Evolutionary conservation across 1,284 basidiomycete genomes (phyloP).

Genomic region (Singerocomus inundabilis): DNA sequence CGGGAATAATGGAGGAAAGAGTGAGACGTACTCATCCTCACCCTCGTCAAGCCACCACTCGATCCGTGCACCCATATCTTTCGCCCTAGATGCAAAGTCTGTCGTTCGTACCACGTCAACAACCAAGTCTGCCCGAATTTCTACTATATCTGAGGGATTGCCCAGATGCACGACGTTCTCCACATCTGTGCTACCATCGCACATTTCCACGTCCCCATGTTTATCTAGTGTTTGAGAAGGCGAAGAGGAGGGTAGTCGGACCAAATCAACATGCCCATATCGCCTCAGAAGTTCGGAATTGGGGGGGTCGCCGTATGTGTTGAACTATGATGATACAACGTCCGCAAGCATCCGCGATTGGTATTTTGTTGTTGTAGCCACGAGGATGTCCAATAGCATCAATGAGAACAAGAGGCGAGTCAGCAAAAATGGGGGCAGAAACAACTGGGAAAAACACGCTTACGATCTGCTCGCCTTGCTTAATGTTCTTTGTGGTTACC

Average conservation of each 20-base stretch:
- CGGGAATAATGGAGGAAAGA: constrained; percentile 12
- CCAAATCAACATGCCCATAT: constrained; percentile 90
- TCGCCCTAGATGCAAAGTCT: constrained; percentile 13
- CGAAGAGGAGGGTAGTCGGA: constrained; percentile 44
- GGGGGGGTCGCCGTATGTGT: constrained; percentile 94
- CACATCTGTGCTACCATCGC: not conserved
- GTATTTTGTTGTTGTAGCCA: not conserved
- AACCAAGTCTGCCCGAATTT: constrained; percentile 79
- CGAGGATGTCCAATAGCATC: not conserved
- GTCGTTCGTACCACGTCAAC: constrained; percentile 46
- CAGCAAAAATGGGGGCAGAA: not conserved
- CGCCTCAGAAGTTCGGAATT: constrained; percentile 93
- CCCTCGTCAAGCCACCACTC: constrained; percentile 92
- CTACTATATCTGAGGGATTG: constrained; percentile 87
- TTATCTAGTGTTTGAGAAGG: constrained; percentile 33
- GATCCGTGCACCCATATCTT: constrained; percentile 52
- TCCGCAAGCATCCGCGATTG: not conserved
- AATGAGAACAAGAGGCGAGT: not conserved
- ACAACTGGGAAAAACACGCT: constrained; percentile 24
- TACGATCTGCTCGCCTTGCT: constrained; percentile 86
- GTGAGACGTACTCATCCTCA: constrained; percentile 77
- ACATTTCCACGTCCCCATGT: constrained; percentile 31
- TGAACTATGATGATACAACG: constrained; percentile 61
- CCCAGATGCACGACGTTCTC: constrained; percentile 30
- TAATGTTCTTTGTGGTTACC: constrained; percentile 77